Conservation (phyloP, 78 protist species). For the slime mould (Dictyostelium discoideum) region DNA sequence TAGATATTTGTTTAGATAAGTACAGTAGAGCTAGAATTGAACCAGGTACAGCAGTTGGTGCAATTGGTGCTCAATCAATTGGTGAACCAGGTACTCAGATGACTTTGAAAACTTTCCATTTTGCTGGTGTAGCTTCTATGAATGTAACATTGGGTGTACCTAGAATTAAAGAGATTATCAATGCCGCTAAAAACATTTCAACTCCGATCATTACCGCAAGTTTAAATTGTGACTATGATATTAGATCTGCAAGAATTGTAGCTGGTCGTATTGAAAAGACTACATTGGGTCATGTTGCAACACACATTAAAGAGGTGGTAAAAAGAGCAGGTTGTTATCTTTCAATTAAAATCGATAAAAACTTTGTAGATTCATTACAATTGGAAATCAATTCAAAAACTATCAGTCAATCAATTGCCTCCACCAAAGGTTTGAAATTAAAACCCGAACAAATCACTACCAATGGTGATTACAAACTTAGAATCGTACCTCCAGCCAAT, state of each 20-base stretch:
- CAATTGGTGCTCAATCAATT: conserved; percentile 97
- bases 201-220: conserved; percentile 97
- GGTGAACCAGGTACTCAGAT: conserved; percentile 99
- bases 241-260: conserved; percentile 90
- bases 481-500: background rate
- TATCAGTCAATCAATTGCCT: conserved; percentile 62
- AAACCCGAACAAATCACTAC: conserved; percentile 28
- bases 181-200: conserved; percentile 94
- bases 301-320: conserved; percentile 87
- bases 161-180: conserved; percentile 98
- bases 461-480: background rate
- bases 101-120: conserved; percentile 99
- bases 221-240: conserved; percentile 63
- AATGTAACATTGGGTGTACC: conserved; percentile 89
- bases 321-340: conserved; percentile 69
- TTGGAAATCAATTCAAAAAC: conserved; percentile 79
- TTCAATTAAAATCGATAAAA: conserved; percentile 86
- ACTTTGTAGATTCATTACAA: conserved; percentile 80
- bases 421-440: conserved; percentile 70
- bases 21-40: conserved; percentile 87
- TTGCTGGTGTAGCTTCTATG: conserved; percentile 99
- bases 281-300: conserved; percentile 90
- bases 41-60: conserved; percentile 99
- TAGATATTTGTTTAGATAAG: conserved; percentile 62
- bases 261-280: conserved; percentile 96